Evolutionary conservation across 2,329 filamentous ascomycete species (phyloP).

Genomic region (Calycina herbarum): DNA sequence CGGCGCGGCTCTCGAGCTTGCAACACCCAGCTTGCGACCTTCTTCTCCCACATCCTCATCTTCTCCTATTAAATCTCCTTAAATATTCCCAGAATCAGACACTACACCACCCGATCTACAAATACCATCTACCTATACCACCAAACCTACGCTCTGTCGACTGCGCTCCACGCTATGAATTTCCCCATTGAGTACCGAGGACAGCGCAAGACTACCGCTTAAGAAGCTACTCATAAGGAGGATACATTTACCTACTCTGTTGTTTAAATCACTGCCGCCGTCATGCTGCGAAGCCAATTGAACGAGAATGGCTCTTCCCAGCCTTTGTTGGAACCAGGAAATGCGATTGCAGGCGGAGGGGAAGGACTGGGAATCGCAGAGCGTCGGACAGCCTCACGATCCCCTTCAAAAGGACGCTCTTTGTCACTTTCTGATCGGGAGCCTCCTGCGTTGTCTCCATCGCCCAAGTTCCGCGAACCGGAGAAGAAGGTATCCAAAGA

Average conservation of each 20-base stretch:
- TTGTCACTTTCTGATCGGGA: conserved; percentile 36
- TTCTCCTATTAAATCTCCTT: background rate
- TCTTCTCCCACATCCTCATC: background rate
- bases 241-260: background rate
- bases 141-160: background rate
- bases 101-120: background rate
- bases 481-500: conserved; percentile 36
- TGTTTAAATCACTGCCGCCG: background rate
- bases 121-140: background rate
- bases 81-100: background rate
- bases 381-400: conserved; percentile 26
- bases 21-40: background rate
- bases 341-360: conserved; percentile 5
- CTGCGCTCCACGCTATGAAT: background rate
- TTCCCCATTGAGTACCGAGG: background rate
- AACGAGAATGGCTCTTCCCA: conserved; percentile 17
- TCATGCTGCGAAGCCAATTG: conserved; percentile 31
- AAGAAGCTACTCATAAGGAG: background rate
- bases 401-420: conserved; percentile 37
- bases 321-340: conserved; percentile 13
- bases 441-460: conserved; percentile 35
- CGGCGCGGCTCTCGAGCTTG: conserved; percentile 1
- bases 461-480: conserved; percentile 38
- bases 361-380: conserved; percentile 15
- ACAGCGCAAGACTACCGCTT: background rate